Evolutionary conservation across 2,329 filamentous ascomycete species (phyloP).

Genomic region (Leptographium lundbergii): DNA sequence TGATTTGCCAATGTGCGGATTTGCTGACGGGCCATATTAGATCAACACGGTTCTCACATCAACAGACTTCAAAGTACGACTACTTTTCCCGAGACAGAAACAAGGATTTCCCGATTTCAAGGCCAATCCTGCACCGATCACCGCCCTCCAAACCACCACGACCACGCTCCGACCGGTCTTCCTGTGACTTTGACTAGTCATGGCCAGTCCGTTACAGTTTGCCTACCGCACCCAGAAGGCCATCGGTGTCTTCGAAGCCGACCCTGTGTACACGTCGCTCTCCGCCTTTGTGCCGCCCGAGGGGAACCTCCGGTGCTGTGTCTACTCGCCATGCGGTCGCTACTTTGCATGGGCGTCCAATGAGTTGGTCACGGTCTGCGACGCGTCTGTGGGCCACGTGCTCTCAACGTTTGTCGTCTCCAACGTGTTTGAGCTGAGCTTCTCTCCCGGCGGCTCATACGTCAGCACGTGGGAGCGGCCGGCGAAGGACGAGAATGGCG

Average conservation of each 20-base stretch:
- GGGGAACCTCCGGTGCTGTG: constrained; percentile 87
- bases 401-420: constrained; percentile 63
- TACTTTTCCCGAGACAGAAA: not conserved
- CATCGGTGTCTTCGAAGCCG: constrained; percentile 87
- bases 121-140: not conserved
- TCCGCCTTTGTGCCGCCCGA: constrained; percentile 77
- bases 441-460: constrained; percentile 85
- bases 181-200: constrained; percentile 86
- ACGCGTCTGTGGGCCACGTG: constrained; percentile 63
- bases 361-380: constrained; percentile 74
- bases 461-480: constrained; percentile 95
- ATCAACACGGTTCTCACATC: too few species aligned
- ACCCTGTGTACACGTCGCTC: constrained; percentile 74
- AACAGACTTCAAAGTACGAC: too few species aligned
- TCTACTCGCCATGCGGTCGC: constrained; percentile 88
- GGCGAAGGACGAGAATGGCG: constrained; percentile 81
- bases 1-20: too few species aligned
- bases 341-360: constrained; percentile 93
- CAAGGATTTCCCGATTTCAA: too few species aligned
- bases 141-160: not conserved
- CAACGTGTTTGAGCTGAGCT: constrained; percentile 88
- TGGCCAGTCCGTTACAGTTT: constrained; percentile 89
- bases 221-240: constrained; percentile 94
- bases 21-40: too few species aligned
- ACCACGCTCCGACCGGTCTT: constrained; percentile 14